Base-by-base conservation (phyloP, 208 protist species). In the Angomonas deanei region DNA sequence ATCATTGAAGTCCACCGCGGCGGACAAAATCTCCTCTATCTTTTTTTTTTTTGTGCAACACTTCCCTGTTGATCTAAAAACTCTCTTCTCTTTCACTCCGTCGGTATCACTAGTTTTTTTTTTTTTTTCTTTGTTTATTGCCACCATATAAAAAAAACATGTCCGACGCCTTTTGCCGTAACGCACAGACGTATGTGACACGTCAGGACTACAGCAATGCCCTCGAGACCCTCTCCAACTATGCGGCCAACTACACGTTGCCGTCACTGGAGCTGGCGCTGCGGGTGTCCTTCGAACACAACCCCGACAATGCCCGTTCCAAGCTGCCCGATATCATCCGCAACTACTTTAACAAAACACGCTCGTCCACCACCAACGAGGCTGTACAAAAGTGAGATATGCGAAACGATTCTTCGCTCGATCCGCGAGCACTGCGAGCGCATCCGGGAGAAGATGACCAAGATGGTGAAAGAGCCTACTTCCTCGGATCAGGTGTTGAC, bases 401-500 rank as follows among this genome's bases (percentile, higher is more conserved):
- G 36, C 15, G 36, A 42, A 8, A 42, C 15, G 11, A 42, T 15
- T 8, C 15, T 91, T 36, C 62, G 61, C 19, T 67, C 79, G 57
- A 72, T 91, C 24, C 64, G 67, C 17, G 66, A 61, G 24, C 72
- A 80, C 76, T 76, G 74, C 58, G 61, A 66, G 15, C 62, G 47
- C 24, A 69, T 80, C 10, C 59, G 62, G 28, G 59, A 55, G 19
- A 72, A 74, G 0, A 62, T 70, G 19, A 70, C 72, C 19, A 60
- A 61, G 48, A 59, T 81, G 36, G 36, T 72, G 55, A 49, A 36
- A 23, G 61, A 50, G 3, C 81, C 81, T 1, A 54, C 63, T 1
- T 62, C 78, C 10, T 71, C 78, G 10, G 84, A 89, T 21, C 54
- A 65, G 1, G 80, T 88, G 48, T 66, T 93, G 15, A 70, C 73